A percentile compares a stretch with the other conserved stretches of the same genome.
phyloP scores from a whole-genome alignment of 169 alveolate genomes.

The Plasmodium yoelii region DNA sequence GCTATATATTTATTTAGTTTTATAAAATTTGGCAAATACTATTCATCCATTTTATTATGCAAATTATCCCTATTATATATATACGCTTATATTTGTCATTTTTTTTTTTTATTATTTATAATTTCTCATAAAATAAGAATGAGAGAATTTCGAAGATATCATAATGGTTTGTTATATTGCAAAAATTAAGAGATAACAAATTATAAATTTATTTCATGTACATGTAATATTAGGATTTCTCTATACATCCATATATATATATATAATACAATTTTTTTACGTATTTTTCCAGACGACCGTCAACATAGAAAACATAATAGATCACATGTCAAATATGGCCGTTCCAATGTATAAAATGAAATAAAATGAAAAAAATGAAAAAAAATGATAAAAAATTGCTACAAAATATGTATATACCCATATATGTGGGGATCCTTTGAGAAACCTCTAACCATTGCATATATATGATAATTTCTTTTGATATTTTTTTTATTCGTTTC shows the following conservation, averaged over 20 bases:
- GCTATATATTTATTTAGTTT: too few species aligned
- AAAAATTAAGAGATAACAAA: not conserved
- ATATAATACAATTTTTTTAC: not conserved
- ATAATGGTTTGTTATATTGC: conserved; percentile 4
- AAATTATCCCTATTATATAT: not conserved
- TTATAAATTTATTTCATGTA: not conserved
- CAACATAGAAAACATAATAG: conserved; percentile 48
- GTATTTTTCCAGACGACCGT: conserved; percentile 19
- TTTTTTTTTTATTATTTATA: conserved; percentile 6
- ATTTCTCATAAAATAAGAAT: conserved; percentile 10
- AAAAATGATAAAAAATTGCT: too few species aligned
- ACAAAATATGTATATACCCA: too few species aligned
- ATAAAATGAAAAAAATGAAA: too few species aligned
- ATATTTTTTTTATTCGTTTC: not conserved
- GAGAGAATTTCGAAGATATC: conserved; percentile 56
- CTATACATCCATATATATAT: not conserved
- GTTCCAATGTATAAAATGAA: conserved; percentile 20
- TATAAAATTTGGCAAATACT: too few species aligned
- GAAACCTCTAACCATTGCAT: too few species aligned
- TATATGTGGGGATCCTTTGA: too few species aligned
- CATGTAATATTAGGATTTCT: not conserved
- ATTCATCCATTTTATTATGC: too few species aligned
- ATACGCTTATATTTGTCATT: not conserved
- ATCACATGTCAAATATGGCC: conserved; percentile 13
- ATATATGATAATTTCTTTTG: too few species aligned